Base-by-base conservation (phyloP, 1,284 basidiomycete species). In the Cryptococcus sp. region DNA sequence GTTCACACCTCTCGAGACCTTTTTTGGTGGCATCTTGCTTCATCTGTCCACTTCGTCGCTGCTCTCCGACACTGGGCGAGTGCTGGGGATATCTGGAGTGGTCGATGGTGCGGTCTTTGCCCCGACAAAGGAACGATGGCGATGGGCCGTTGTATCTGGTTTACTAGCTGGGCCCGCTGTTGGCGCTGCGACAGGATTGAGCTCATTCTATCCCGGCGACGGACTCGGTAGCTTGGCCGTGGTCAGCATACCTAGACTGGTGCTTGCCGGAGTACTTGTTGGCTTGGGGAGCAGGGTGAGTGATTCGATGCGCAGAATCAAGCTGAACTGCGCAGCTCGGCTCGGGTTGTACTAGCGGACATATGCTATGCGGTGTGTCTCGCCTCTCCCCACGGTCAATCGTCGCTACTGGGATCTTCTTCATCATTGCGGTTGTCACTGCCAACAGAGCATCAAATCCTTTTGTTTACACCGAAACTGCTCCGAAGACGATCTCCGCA, bases 351-450 rank as follows among this genome's bases (percentile, higher is more conserved):
- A 57, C 41, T 13, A 72, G 59, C 63, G 87, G 87, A 50, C 87
- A 89, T 77, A 86, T 89, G 82, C 81, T 89, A 50, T 84, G 83
- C 62, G 87, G 87, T 39, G 65, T 87, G 25, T 85, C 86, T 20
- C 82, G 85, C 30, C 79, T 87, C 53, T 88, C 86, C 20, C 62
- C 76, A 39, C 82, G 86, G 81, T 85, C 73, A 7, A 47, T 80
- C 40, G 50, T 74, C 35, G 83, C 84, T 5, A 87, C 85, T 4
- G 76, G 78, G 5, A 81, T 81, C 5, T 88, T 88, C 73, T 84
- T 85, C 69, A 57, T 76, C 38, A 82, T 83, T 5, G 85, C 82
- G 5, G 79, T 82, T 20, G 57, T 83, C 27, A 73, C 70, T 1
- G 66, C 83, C 8, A 79, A 80, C 54, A 6, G 83, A 39, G 55